Evolutionary conservation across 2,329 filamentous ascomycete genomes (phyloP).

Genomic region (Curvularia spicifera): DNA sequence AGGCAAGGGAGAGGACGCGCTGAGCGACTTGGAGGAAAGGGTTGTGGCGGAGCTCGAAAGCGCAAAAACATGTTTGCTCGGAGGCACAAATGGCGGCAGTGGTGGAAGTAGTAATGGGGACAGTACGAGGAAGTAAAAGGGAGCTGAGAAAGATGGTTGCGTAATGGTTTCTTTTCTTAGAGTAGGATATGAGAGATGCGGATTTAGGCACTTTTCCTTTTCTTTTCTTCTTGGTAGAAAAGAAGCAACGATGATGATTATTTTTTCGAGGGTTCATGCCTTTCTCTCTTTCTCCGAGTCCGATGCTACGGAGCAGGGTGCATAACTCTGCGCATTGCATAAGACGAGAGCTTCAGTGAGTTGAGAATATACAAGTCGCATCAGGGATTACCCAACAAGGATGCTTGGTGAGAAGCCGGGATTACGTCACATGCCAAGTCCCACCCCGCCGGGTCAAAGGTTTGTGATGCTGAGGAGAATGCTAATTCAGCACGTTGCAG

Average conservation of each 20-base stretch:
- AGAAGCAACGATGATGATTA: background rate
- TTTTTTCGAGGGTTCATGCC: background rate
- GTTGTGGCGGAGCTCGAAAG: constrained; percentile 60
- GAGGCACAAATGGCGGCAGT: constrained; percentile 21
- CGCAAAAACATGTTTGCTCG: constrained; percentile 47
- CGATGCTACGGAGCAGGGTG: background rate
- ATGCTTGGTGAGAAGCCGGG: background rate
- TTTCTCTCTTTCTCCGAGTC: background rate
- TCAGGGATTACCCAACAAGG: background rate
- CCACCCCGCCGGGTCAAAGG: background rate
- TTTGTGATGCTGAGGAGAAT: background rate
- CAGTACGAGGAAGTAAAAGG: constrained; percentile 6
- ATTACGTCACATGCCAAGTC: background rate
- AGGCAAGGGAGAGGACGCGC: constrained; percentile 29
- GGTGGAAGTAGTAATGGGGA: constrained; percentile 18
- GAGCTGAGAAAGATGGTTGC: background rate
- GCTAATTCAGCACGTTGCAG: background rate
- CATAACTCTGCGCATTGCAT: background rate
- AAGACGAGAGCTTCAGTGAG: background rate
- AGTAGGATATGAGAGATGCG: background rate
- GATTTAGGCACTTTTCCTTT: background rate
- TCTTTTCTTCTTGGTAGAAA: background rate
- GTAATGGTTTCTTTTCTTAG: background rate
- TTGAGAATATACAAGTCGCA: background rate
- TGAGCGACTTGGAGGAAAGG: constrained; percentile 74